These are phyloP conservation scores for Psilocybe cyanescens DNA, from an alignment of 768 basidiomycete species.

Conservation along the genomic window DNA sequence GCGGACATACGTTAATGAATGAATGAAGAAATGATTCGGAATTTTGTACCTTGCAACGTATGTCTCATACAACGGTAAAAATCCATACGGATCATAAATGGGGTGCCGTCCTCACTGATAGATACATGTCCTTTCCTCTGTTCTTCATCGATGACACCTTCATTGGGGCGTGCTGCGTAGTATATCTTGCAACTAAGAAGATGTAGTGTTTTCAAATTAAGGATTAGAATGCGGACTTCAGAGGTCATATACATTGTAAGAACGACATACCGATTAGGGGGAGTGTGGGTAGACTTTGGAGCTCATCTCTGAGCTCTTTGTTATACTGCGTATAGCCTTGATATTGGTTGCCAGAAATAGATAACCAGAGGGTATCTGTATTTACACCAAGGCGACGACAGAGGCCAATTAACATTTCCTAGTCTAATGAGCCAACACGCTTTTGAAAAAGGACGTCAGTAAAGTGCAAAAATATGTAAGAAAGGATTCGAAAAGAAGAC, in stretches of 20 bases:
- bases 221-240: too few relatives aligned
- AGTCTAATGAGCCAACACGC: constrained; percentile 7
- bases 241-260: neutral
- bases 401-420: neutral
- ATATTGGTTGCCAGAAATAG: neutral
- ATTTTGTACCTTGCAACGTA: neutral
- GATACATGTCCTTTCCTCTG: too few relatives aligned
- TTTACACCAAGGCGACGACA: neutral
- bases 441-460: too few relatives aligned
- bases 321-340: neutral
- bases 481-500: too few relatives aligned
- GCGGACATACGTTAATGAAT: neutral
- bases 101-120: too few relatives aligned
- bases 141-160: too few relatives aligned
- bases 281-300: constrained; percentile 28
- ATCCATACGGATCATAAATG: too few relatives aligned
- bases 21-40: neutral
- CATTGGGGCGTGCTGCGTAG: neutral
- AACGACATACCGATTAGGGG: constrained; percentile 34
- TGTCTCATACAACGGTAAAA: too few relatives aligned
- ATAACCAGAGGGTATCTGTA: neutral
- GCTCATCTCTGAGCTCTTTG: constrained; percentile 12
- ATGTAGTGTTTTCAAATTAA: neutral
- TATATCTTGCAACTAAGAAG: neutral
- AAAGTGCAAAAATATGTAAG: too few relatives aligned